A percentile compares a stretch with the other conserved stretches of the same genome.
Conservation (phyloP, 345 rosid species). For the Carallia brachiata region DNA sequence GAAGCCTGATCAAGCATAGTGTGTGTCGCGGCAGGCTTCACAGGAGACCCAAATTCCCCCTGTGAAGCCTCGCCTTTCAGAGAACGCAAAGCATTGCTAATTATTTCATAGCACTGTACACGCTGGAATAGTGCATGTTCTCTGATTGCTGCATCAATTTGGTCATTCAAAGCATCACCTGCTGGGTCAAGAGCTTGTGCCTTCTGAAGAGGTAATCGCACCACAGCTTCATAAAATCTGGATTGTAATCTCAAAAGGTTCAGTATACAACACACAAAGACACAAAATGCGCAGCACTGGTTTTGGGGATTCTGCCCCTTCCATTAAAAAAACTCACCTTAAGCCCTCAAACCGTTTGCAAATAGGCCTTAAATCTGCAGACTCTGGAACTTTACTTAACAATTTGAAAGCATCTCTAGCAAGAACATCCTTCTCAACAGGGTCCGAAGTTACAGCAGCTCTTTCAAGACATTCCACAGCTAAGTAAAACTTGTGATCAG, state of each 20-base stretch:
- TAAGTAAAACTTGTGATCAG: constrained; percentile 93
- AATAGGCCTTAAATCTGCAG: constrained; percentile 88
- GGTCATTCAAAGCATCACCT: constrained; percentile 90
- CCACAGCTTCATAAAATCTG: constrained; percentile 99
- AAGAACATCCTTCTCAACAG: constrained; percentile 75
- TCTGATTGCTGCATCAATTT: constrained; percentile 68
- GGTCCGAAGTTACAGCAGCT: constrained; percentile 66
- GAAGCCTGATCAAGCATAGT: constrained; percentile 68
- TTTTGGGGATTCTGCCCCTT: constrained; percentile 21
- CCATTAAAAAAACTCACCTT: constrained; percentile 50
- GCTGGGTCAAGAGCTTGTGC: constrained; percentile 91
- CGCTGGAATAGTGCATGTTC: constrained; percentile 80
- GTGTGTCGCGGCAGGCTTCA: constrained; percentile 40
- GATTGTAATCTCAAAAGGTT: constrained; percentile 22
- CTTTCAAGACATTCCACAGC: constrained; percentile 96
- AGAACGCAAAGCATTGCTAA: constrained; percentile 70
- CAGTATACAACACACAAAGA: constrained; percentile 7
- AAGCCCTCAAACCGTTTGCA: constrained; percentile 97
- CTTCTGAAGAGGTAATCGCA: constrained; percentile 87
- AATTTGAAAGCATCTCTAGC: constrained; percentile 84
- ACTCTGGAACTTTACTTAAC: constrained; percentile 88
- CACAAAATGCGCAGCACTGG: constrained; percentile 2
- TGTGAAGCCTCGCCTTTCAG: constrained; percentile 52
- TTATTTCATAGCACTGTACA: constrained; percentile 86
- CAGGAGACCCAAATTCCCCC: constrained; percentile 58